Evolutionary conservation across 139 green algal genomes (phyloP).

Genomic region (Deuterostichococcus epilithicus): DNA sequence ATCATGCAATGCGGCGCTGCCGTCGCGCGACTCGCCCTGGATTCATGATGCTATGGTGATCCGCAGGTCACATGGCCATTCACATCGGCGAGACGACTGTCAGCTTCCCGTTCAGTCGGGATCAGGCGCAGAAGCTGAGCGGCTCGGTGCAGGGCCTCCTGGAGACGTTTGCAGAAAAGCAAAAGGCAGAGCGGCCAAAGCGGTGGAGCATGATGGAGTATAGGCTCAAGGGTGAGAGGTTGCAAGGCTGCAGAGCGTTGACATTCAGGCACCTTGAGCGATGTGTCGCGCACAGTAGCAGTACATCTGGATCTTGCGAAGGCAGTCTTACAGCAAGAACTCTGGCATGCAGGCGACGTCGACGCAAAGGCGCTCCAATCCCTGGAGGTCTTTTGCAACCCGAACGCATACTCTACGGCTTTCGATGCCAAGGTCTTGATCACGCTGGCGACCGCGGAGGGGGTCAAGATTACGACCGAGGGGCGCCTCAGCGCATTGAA

Average conservation of each 20-base stretch:
- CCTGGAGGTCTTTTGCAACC: constrained; percentile 77
- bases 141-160: constrained; percentile 44
- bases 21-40: not conserved
- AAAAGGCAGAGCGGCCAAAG: constrained; percentile 54
- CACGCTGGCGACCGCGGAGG: constrained; percentile 37
- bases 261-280: not conserved
- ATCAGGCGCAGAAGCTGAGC: constrained; percentile 38
- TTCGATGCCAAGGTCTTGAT: constrained; percentile 77
- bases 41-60: not conserved
- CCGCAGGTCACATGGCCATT: constrained; percentile 37
- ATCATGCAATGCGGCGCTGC: constrained; percentile 1
- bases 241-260: not conserved
- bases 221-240: constrained; percentile 13
- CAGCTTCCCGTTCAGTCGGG: constrained; percentile 35
- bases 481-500: constrained; percentile 46
- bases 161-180: constrained; percentile 68
- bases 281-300: not conserved
- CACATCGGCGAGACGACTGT: constrained; percentile 57
- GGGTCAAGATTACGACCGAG: constrained; percentile 44
- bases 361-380: constrained; percentile 17
- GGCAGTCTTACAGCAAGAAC: not conserved
- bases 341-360: constrained; percentile 12
- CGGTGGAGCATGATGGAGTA: constrained; percentile 59
- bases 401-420: constrained; percentile 63
- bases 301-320: not conserved